Percentiles rank a stretch among this genome's conserved stretches.
Conservation (phyloP, 768 basidiomycete genomes). For the Pholiota conissans region DNA sequence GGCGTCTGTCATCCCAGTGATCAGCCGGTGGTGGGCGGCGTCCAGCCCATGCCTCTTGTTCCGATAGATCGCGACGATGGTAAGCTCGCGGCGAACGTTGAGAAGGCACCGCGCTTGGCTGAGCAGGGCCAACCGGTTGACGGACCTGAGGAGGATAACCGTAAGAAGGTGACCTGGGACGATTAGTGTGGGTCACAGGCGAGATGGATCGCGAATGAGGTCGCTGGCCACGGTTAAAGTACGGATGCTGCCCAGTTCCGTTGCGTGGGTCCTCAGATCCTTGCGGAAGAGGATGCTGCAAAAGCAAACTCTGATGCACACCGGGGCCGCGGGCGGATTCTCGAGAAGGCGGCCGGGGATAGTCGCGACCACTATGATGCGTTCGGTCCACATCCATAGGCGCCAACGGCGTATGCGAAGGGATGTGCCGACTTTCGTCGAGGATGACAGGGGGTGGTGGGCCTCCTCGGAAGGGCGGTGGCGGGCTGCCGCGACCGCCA, state of each 20-base stretch:
- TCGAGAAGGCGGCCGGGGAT: slow-evolving; percentile 48
- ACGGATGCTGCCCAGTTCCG: slow-evolving; percentile 39
- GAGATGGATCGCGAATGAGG: slow-evolving; percentile 61
- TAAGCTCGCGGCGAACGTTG: slow-evolving; percentile 57
- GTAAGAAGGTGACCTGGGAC: slow-evolving; percentile 58
- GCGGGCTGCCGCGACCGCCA: slow-evolving; percentile 44
- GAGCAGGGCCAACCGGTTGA: slow-evolving; percentile 53
- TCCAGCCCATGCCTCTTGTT: slow-evolving; percentile 3
- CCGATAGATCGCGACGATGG: slow-evolving; percentile 8
- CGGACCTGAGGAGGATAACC: slow-evolving; percentile 46
- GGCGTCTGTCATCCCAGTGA: slow-evolving; percentile 54
- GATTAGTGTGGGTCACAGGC: slow-evolving; percentile 53
- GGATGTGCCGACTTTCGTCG: slow-evolving; percentile 70
- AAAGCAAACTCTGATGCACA: slow-evolving; percentile 54
- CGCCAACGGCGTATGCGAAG: slow-evolving; percentile 70
- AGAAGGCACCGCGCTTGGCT: slow-evolving; percentile 39
- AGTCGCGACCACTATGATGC: slow-evolving; percentile 53
- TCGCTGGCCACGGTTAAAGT: slow-evolving; percentile 52
- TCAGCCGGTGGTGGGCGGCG: slow-evolving; percentile 4
- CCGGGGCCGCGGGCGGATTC: slow-evolving; percentile 52
- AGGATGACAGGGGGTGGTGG: slow-evolving; percentile 81
- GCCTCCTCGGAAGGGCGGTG: slow-evolving; percentile 78
- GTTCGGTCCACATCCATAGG: slow-evolving; percentile 78
- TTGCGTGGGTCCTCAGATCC: slow-evolving; percentile 53
- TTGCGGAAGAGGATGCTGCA: slow-evolving; percentile 68